Evolutionary conservation across 139 green algal species (phyloP).

Genomic region (Volvox africanus): DNA sequence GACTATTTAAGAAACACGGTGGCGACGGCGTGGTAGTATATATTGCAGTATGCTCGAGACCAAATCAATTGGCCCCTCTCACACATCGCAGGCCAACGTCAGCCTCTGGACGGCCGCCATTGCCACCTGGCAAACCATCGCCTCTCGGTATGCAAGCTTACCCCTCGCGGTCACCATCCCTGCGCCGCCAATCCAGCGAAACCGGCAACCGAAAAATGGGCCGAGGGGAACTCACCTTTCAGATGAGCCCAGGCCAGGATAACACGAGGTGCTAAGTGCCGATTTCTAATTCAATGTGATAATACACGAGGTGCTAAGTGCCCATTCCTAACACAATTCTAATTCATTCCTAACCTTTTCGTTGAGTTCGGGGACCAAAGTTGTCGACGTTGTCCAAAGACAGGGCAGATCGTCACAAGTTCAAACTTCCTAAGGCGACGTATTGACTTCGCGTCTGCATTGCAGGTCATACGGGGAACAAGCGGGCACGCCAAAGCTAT

Average conservation of each 20-base stretch:
- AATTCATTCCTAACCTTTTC: too few relatives aligned
- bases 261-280: background rate
- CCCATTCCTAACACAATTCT: background rate
- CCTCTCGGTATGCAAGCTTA: background rate
- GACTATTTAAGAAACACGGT: too few relatives aligned
- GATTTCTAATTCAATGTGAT: background rate
- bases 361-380: too few relatives aligned
- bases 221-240: background rate
- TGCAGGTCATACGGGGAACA: background rate
- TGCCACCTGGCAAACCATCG: background rate
- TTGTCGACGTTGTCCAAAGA: too few relatives aligned
- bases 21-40: too few relatives aligned
- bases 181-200: conserved; percentile 12
- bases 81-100: background rate
- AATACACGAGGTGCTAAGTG: background rate
- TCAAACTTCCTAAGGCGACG: too few relatives aligned
- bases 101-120: background rate
- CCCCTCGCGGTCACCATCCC: background rate
- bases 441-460: too few relatives aligned
- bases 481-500: background rate
- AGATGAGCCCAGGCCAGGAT: background rate
- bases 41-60: too few relatives aligned
- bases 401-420: too few relatives aligned
- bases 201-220: background rate
- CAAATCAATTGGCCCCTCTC: too few relatives aligned